Evolutionary conservation across 805 yeast genomes (phyloP).

Genomic region (Pichia thaimueangensis): DNA sequence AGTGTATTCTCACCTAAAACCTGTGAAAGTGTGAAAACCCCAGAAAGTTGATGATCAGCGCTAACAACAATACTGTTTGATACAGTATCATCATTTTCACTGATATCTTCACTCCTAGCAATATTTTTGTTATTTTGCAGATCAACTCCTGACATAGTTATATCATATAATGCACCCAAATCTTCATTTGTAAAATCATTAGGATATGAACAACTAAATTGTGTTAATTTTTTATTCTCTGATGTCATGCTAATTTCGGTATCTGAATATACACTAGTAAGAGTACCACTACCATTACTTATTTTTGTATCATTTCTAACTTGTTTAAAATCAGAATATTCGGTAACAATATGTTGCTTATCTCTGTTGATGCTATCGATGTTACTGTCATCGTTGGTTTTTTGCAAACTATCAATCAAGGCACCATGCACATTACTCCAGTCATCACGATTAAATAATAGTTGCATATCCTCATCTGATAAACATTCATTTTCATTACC

Average conservation of each 20-base stretch:
- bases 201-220: slow-evolving; percentile 7
- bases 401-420: slow-evolving; percentile 1
- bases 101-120: neutral
- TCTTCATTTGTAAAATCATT: slow-evolving; percentile 1
- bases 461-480: slow-evolving; percentile 3
- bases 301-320: too few relatives aligned
- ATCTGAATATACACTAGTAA: too few relatives aligned
- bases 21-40: slow-evolving; percentile 7
- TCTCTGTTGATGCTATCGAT: neutral
- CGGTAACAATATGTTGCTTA: neutral
- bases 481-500: neutral
- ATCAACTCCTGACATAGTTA: neutral
- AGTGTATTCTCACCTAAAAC: slow-evolving; percentile 6
- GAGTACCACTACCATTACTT: too few relatives aligned
- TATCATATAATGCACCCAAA: slow-evolving; percentile 4
- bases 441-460: slow-evolving; percentile 6
- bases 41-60: neutral
- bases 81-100: neutral
- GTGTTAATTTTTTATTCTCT: neutral
- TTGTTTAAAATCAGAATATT: slow-evolving; percentile 5
- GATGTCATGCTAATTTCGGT: too few relatives aligned
- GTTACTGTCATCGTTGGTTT: neutral
- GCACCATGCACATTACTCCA: slow-evolving; percentile 9
- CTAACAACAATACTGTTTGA: neutral
- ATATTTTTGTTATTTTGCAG: neutral